Base-by-base conservation (phyloP, 352 stramenopile species). In the Blastocystis sp. region DNA sequence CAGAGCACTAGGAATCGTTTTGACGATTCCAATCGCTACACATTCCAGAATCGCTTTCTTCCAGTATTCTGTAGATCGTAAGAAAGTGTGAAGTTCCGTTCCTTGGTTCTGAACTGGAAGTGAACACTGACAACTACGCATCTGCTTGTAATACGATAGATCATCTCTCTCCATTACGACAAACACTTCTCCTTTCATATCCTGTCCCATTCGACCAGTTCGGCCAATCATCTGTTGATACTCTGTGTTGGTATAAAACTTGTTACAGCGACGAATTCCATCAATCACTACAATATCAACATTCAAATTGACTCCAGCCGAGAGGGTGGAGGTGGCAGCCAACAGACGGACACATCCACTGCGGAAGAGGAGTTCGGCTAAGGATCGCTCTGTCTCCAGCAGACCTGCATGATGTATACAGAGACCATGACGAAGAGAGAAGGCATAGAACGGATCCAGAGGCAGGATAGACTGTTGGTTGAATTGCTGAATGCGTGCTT, bases 151-250 rank as follows among this genome's bases (percentile, higher is more conserved):
- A 32, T 56, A 29, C 11, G 14, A 9, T 56, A 16, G 21, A 43
- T 63, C 71, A 0, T n/a, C 1, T 1, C 21, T 21, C 0, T 63
- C 71, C 4, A 63, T 0, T 32, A 63, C 6, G 1, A 63, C 71
- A 11, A 81, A 65, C 11, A 81, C 71, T 9, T 21, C 16, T 1
- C 71, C 71, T 56, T 12, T 39, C 1, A 4, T 5, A n/a, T 49
- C 14, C 71, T 81, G 71, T 39, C 71, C 71, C 71, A 81, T 63
- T 4, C 71, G 43, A n/a, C 71, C 71, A 0, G 71, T 81, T 49
- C 71, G 39, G 27, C 71, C 71, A 16, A 63, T 39, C 71, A 81
- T 81, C 49, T 81, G 71, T 24, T 24, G 16, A 35, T 46, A 63
- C 71, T 81, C 71, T 35, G 43, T 65, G 16, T 29, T 21, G 3